phyloP scores from a whole-genome alignment of 2,329 filamentous ascomycete species.

The Pseudogymnoascus sp. region DNA sequence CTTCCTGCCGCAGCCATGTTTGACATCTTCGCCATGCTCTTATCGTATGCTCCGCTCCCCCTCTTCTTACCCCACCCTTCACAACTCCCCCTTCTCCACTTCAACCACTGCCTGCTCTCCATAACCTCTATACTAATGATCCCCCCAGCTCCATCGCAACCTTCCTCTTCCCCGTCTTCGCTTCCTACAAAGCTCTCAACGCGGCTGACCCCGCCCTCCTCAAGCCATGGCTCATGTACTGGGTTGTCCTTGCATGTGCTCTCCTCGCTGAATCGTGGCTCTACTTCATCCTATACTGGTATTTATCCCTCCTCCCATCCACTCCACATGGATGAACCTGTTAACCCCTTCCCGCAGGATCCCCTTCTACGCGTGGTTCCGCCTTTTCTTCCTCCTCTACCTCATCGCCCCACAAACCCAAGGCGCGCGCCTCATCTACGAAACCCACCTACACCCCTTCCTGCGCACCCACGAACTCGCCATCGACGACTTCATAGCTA shows the following conservation, averaged over 20 bases:
- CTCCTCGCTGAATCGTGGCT: conserved; percentile 80
- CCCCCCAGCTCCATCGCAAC: conserved; percentile 66
- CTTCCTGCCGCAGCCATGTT: conserved; percentile 47
- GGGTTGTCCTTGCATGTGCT: conserved; percentile 80
- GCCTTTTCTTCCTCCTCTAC: conserved; percentile 80
- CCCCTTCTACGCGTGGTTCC: conserved; percentile 89
- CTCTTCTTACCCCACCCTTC: conserved; percentile 15
- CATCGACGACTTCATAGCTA: conserved; percentile 85
- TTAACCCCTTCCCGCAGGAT: conserved; percentile 43
- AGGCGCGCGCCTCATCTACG: conserved; percentile 79
- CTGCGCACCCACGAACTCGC: conserved; percentile 75
- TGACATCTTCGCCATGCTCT: conserved; percentile 65
- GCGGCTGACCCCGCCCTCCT: conserved; percentile 81
- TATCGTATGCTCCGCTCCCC: conserved; percentile 54
- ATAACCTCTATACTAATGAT: conserved; percentile 16
- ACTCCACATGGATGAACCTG: background rate
- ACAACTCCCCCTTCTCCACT: conserved; percentile 15
- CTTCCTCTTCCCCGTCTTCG: conserved; percentile 90
- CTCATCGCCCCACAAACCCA: conserved; percentile 97
- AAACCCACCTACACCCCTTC: conserved; percentile 78
- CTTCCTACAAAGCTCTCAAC: conserved; percentile 95
- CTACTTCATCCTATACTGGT: conserved; percentile 79
- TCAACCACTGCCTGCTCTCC: background rate
- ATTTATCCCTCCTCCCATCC: conserved; percentile 19
- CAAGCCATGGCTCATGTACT: conserved; percentile 99